Conservation (phyloP, 352 stramenopile species). For the Phytophthora quininea region DNA sequence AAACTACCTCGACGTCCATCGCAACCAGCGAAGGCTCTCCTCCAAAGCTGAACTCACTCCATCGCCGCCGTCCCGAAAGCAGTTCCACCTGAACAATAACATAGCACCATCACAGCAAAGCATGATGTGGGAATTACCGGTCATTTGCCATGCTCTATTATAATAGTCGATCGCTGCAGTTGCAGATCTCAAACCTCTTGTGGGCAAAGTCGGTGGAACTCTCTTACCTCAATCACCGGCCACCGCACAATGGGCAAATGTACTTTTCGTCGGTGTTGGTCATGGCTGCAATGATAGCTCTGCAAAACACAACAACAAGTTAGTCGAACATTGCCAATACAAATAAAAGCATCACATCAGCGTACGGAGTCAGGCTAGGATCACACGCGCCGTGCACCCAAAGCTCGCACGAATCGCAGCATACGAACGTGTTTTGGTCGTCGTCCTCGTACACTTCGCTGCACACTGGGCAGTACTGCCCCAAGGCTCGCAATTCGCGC, state of each 20-base stretch:
- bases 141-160: slow-evolving; percentile 15
- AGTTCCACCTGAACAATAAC: neutral
- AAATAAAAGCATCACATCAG: slow-evolving; percentile 10
- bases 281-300: slow-evolving; percentile 59
- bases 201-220: neutral
- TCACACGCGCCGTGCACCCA: slow-evolving; percentile 87
- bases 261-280: slow-evolving; percentile 83
- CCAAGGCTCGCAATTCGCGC: slow-evolving; percentile 72
- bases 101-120: neutral
- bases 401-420: slow-evolving; percentile 89
- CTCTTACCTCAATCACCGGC: slow-evolving; percentile 43
- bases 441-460: slow-evolving; percentile 87
- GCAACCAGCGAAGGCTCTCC: slow-evolving; percentile 4
- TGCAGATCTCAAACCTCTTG: slow-evolving; percentile 12
- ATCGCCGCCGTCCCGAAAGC: neutral
- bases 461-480: slow-evolving; percentile 89
- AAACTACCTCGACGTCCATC: neutral
- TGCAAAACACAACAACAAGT: slow-evolving; percentile 14
- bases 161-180: slow-evolving; percentile 14
- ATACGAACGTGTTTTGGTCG: slow-evolving; percentile 85
- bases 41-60: slow-evolving; percentile 5
- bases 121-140: neutral
- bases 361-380: slow-evolving; percentile 67
- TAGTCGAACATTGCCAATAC: neutral
- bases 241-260: slow-evolving; percentile 80